Percentiles rank a stretch among this genome's conserved stretches.
Conservation (phyloP, 2,329 filamentous ascomycete genomes). For the Xylaria arbuscula region DNA sequence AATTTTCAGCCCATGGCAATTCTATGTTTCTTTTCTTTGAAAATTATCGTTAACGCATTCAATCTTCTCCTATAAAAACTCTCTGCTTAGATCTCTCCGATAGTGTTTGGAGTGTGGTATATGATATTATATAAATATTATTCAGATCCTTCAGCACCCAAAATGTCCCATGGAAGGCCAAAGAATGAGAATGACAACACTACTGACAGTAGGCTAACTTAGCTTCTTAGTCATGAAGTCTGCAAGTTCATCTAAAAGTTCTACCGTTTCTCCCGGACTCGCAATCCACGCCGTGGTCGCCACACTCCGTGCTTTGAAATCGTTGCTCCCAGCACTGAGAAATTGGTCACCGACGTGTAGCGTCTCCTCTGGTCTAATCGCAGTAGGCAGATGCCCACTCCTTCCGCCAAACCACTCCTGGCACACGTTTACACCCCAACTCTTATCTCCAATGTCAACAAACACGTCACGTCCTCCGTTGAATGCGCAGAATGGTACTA, state of each 20-base stretch:
- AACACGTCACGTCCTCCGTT: slow-evolving; percentile 98
- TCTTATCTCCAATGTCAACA: slow-evolving; percentile 98
- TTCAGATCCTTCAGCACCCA: neutral
- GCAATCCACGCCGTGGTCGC: slow-evolving; percentile 98
- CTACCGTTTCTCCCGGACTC: slow-evolving; percentile 88
- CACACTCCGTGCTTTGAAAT: slow-evolving; percentile 93
- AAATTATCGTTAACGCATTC: too few species aligned
- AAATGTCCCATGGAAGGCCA: neutral
- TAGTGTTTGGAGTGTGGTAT: too few species aligned
- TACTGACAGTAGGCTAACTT: slow-evolving; percentile 36
- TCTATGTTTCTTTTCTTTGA: too few species aligned
- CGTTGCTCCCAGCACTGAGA: slow-evolving; percentile 91
- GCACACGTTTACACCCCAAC: slow-evolving; percentile 92
- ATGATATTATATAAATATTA: neutral
- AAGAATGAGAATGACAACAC: neutral
- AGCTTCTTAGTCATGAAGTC: slow-evolving; percentile 64
- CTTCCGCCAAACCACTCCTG: slow-evolving; percentile 85
- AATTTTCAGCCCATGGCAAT: too few species aligned
- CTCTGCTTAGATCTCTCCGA: too few species aligned
- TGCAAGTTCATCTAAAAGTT: slow-evolving; percentile 84
- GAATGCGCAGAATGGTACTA: slow-evolving; percentile 93
- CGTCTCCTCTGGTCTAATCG: slow-evolving; percentile 78
- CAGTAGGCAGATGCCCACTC: slow-evolving; percentile 38
- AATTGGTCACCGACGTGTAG: slow-evolving; percentile 98
- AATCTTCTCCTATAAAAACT: too few species aligned